Base-by-base conservation (phyloP, 139 green algal genomes). In the Micromonas commoda region DNA sequence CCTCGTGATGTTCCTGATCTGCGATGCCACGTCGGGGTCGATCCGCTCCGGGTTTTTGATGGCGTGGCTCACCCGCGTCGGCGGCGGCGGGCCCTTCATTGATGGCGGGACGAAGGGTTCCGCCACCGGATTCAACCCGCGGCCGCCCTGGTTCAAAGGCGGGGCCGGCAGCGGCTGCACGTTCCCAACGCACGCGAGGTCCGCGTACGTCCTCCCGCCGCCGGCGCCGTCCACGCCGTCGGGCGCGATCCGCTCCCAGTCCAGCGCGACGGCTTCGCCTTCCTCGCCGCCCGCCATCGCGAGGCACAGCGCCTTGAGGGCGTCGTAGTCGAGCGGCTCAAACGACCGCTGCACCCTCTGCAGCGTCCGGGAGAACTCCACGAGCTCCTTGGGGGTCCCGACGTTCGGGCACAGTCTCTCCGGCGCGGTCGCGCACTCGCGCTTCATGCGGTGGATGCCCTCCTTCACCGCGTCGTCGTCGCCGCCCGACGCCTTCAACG, bases 311-410 rank as follows among this genome's bases (percentile, higher is more conserved):
- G 45, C 45, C 45, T 16, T 9, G 9, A 57, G 45, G 9, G 45
- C 45, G 45, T 57, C 45, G 45, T 57, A 57, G 16, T 57, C 45
- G 9, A 16, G 45, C 45, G 16, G n/a, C n/a, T n/a, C n/a, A n/a
- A n/a, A n/a, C n/a, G n/a, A n/a, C n/a, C n/a, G n/a, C 66, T 73
- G 52, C 29, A 73, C n/a, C 66, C n/a, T 39, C 31, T 16, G 16
- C n/a, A 73, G 52, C 31, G 32, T 29, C 31, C 31, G 20, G 26
- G 34, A 23, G 38, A 75, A 75, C 29, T 33, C 32, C 16, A 3
- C 34, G 20, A 75, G 19, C 68, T 35, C 68, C 5, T 38, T 19
- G 21, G 68, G 68, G 68, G 23, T 61, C 34, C 37, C 21, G 21
- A n/a, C 6, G 19, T 1, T 61, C 37, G 68, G 37, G 29, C 68